Evolutionary conservation across 2,329 filamentous ascomycete genomes (phyloP).

Genomic region (Claviceps quebecensis): DNA sequence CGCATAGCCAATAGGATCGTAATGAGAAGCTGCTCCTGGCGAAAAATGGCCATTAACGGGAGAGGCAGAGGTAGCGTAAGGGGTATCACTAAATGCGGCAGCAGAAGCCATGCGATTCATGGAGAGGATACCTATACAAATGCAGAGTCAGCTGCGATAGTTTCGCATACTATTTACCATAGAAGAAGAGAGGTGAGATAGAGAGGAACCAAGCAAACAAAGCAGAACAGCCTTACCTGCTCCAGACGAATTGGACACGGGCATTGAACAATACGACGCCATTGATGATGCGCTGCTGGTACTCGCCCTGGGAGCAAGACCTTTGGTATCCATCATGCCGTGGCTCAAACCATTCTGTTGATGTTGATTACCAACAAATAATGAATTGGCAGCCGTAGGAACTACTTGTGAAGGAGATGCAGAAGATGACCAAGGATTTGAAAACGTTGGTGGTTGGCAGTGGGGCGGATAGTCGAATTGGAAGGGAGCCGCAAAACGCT

Average conservation of each 20-base stretch:
- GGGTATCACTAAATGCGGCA: slow-evolving; percentile 56
- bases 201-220: background rate
- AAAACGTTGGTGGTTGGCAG: slow-evolving; percentile 57
- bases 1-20: slow-evolving; percentile 65
- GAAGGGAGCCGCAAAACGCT: slow-evolving; percentile 58
- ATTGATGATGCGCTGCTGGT: slow-evolving; percentile 45
- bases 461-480: slow-evolving; percentile 58
- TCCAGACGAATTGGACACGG: slow-evolving; percentile 53
- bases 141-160: slow-evolving; percentile 37
- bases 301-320: slow-evolving; percentile 37
- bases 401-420: slow-evolving; percentile 27
- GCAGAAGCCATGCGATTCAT: slow-evolving; percentile 50
- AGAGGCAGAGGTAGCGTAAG: slow-evolving; percentile 53
- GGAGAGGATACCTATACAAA: slow-evolving; percentile 55
- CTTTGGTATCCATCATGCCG: slow-evolving; percentile 35
- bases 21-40: slow-evolving; percentile 50
- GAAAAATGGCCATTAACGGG: slow-evolving; percentile 52
- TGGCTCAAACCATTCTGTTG: slow-evolving; percentile 31
- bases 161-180: background rate
- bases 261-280: slow-evolving; percentile 58
- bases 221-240: slow-evolving; percentile 39
- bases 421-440: slow-evolving; percentile 71
- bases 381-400: slow-evolving; percentile 40
- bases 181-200: background rate
- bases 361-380: slow-evolving; percentile 46